Percentiles rank a stretch among this genome's conserved stretches.
phyloP scores from a whole-genome alignment of 1,284 basidiomycete species.

The Phlebopus sp. region DNA sequence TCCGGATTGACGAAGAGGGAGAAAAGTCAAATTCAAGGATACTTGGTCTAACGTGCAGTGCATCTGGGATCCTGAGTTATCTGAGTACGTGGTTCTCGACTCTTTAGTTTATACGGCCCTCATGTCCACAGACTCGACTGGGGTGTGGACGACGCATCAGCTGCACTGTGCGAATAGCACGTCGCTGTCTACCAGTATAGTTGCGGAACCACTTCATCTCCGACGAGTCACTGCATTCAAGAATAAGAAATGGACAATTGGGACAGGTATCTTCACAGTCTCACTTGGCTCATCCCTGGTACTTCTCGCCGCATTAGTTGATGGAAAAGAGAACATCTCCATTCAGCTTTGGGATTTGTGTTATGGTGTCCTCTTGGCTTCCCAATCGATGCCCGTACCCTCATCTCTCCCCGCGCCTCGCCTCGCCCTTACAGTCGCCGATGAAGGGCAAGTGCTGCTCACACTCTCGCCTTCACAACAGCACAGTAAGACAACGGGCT shows the following conservation, averaged over 20 bases:
- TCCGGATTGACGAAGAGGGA: constrained; percentile 14
- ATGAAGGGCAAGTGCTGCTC: constrained; percentile 52
- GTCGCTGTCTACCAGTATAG: constrained; percentile 24
- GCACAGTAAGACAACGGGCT: constrained; percentile 17
- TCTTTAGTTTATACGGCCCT: background rate
- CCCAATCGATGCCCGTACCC: constrained; percentile 52
- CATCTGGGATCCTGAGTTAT: constrained; percentile 28
- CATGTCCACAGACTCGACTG: constrained; percentile 20
- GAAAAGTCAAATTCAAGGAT: constrained; percentile 1
- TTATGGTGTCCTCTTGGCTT: constrained; percentile 62
- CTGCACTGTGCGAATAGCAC: constrained; percentile 31
- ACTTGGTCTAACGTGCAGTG: constrained; percentile 24
- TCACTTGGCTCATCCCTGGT: constrained; percentile 63
- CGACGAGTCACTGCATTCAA: constrained; percentile 29
- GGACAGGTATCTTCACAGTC: constrained; percentile 40
- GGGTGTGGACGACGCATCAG: constrained; percentile 38
- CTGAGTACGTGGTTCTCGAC: constrained; percentile 21
- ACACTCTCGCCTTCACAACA: constrained; percentile 42
- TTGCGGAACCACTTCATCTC: constrained; percentile 41
- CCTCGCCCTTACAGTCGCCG: constrained; percentile 35
- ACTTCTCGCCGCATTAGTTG: constrained; percentile 50
- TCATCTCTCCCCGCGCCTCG: constrained; percentile 36
- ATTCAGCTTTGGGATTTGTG: constrained; percentile 70
- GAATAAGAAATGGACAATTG: constrained; percentile 16
- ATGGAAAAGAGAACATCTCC: constrained; percentile 45